Evolutionary conservation across 2,329 filamentous ascomycete genomes (phyloP).

Genomic region (Talaromyces verruculosus): DNA sequence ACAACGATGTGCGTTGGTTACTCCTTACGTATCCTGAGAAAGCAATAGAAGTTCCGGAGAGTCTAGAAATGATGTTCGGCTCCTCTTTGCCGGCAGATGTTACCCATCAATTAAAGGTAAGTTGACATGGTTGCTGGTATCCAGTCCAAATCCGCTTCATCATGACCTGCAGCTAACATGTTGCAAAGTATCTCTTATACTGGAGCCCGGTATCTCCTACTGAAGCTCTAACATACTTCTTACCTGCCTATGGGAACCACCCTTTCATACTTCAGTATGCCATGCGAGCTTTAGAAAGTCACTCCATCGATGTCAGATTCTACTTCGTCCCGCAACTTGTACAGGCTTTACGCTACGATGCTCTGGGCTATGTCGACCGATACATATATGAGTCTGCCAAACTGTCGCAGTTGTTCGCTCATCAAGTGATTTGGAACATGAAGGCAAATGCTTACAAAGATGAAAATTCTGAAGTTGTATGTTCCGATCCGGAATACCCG

Average conservation of each 20-base stretch:
- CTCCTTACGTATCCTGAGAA: slow-evolving; percentile 81
- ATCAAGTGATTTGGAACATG: slow-evolving; percentile 99
- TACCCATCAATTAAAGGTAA: slow-evolving; percentile 82
- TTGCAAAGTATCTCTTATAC: slow-evolving; percentile 75
- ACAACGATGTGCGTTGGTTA: slow-evolving; percentile 73
- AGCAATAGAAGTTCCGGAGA: slow-evolving; percentile 76
- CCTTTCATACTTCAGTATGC: slow-evolving; percentile 95
- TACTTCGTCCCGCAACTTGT: slow-evolving; percentile 99
- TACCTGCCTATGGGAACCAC: slow-evolving; percentile 87
- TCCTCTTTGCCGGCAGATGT: slow-evolving; percentile 75
- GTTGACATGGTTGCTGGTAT: slow-evolving; percentile 42
- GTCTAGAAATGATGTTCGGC: slow-evolving; percentile 78
- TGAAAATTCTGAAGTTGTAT: slow-evolving; percentile 80
- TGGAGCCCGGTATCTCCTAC: slow-evolving; percentile 93
- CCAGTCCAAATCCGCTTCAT: background rate
- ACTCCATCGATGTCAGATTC: slow-evolving; percentile 95
- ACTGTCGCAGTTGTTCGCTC: slow-evolving; percentile 96
- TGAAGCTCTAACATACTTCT: slow-evolving; percentile 87
- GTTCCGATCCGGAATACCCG: slow-evolving; percentile 29
- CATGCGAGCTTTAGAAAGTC: slow-evolving; percentile 89
- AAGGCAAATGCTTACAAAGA: slow-evolving; percentile 99
- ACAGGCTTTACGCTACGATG: slow-evolving; percentile 89
- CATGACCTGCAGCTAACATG: slow-evolving; percentile 30
- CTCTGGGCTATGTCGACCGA: slow-evolving; percentile 87
- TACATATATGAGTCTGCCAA: slow-evolving; percentile 97